Evolutionary conservation across 768 basidiomycete genomes (phyloP), one percentile per base, ranked within the genome.

Genomic region (Candolleomyces eurysporus): DNA sequence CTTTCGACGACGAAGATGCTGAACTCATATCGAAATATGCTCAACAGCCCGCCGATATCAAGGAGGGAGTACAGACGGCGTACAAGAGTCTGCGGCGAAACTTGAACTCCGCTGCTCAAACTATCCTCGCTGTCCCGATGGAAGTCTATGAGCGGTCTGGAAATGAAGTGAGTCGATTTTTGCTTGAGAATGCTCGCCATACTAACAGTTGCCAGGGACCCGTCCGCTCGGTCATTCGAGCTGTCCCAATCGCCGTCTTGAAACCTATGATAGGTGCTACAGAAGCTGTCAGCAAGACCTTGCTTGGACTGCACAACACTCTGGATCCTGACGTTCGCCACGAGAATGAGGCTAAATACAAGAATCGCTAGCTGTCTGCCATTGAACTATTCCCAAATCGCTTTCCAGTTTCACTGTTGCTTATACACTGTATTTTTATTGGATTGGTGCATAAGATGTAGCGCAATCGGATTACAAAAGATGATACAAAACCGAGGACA

Each of bases 241-340:
- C 97, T 31, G 94, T 98, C 11, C 97, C 97, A 6, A 96, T 98
- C 61, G 97, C 97, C 0, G 95, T 99, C 11, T 77, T 99, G 66
- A 95, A 93, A 68, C 95, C 97, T 2, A 96, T 97, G 94, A 99
- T 98, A 60, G 97, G 97, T 4, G 95, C 96, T 4, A 94, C 90
- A 54, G 96, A 97, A 74, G 97, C 97, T 3, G 90, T 98, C 62
- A 90, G 94, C 76, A 96, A 98, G 79, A 96, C 96, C 0, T 76
- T 98, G 42, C 82, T 98, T 58, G 97, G 97, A 8, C 80, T 99
- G 43, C 90, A 95, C 67, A 98, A 98, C 72, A 85, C 93, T 50
- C 76, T 99, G 67, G 95, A 98, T 73, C 95, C 96, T 10, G 84
- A 88, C 61, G 79, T 90, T 52, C 85, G 87, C 49, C 80, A 84